A percentile compares a stretch with the other conserved stretches of the same genome.
Conservation (phyloP, 495 filamentous ascomycete species). For the Penicillium alfredii region DNA sequence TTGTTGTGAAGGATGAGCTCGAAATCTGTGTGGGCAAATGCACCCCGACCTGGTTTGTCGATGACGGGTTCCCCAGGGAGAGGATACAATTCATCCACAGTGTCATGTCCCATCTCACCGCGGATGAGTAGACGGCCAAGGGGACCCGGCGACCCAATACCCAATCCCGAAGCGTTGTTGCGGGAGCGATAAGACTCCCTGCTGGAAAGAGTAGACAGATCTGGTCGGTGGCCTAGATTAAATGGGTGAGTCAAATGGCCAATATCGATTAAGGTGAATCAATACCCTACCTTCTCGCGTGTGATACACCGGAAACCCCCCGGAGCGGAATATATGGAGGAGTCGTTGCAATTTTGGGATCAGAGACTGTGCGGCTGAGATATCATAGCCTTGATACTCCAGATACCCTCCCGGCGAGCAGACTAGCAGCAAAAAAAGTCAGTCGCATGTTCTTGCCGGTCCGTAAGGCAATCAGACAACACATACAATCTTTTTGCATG, state of each 20-base stretch:
- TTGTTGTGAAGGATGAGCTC: slow-evolving; percentile 53
- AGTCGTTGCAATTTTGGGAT: slow-evolving; percentile 51
- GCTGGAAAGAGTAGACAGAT: slow-evolving; percentile 53
- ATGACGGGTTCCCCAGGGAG: slow-evolving; percentile 53
- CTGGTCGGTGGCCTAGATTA: slow-evolving; percentile 54
- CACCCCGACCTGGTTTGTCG: slow-evolving; percentile 63
- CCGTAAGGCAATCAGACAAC: neutral
- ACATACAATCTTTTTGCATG: slow-evolving; percentile 66
- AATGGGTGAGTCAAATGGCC: slow-evolving; percentile 11
- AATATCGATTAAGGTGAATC: neutral
- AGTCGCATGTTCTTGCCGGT: neutral
- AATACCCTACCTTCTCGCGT: slow-evolving; percentile 52
- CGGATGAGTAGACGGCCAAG: slow-evolving; percentile 59
- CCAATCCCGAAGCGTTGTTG: slow-evolving; percentile 49
- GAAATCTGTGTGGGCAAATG: slow-evolving; percentile 61
- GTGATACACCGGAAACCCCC: slow-evolving; percentile 58
- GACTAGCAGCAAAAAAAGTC: slow-evolving; percentile 34
- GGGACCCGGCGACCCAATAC: slow-evolving; percentile 56
- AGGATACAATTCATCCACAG: slow-evolving; percentile 54
- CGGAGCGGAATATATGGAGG: slow-evolving; percentile 51
- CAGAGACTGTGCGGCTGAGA: slow-evolving; percentile 44
- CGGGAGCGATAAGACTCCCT: slow-evolving; percentile 50
- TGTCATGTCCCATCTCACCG: slow-evolving; percentile 58
- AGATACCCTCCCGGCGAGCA: slow-evolving; percentile 55
- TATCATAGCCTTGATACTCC: slow-evolving; percentile 53